A percentile compares a stretch with the other conserved stretches of the same genome.
These are phyloP conservation scores for Globisporangium perplexum DNA, from an alignment of 352 stramenopile genomes.

Conservation along the genomic window DNA sequence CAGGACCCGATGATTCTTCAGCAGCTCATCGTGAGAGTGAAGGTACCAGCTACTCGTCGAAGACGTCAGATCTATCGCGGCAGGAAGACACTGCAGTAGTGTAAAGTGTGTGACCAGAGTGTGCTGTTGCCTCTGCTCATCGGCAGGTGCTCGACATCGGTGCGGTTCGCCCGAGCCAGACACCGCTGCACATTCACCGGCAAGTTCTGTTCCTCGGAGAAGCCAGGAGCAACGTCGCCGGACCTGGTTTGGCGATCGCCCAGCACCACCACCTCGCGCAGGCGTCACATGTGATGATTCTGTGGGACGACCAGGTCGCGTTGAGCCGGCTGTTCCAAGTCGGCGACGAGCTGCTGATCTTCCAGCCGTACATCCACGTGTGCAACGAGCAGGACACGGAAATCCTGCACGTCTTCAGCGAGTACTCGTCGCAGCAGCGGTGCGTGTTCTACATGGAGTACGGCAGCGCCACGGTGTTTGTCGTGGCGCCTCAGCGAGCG, in stretches of 20 bases:
- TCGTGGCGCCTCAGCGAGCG: constrained; percentile 12
- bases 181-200: constrained; percentile 42
- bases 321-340: constrained; percentile 57
- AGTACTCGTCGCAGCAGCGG: constrained; percentile 47
- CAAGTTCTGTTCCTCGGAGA: constrained; percentile 63
- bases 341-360: constrained; percentile 46
- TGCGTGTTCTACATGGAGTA: constrained; percentile 62
- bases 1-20: constrained; percentile 18
- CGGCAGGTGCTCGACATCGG: constrained; percentile 53
- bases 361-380: constrained; percentile 60
- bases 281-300: constrained; percentile 42
- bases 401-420: constrained; percentile 46
- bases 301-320: constrained; percentile 68
- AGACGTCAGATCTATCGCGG: background rate
- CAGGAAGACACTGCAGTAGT: background rate
- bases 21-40: constrained; percentile 22
- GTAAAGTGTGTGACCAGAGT: background rate
- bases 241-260: background rate
- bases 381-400: constrained; percentile 35
- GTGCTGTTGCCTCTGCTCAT: background rate
- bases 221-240: background rate
- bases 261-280: constrained; percentile 17
- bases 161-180: constrained; percentile 56
- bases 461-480: constrained; percentile 49
- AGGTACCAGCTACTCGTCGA: background rate